A percentile compares a stretch with the other conserved stretches of the same genome.
Evolutionary conservation across 495 filamentous ascomycete species (phyloP).

Genomic region (Tricharina praecox): DNA sequence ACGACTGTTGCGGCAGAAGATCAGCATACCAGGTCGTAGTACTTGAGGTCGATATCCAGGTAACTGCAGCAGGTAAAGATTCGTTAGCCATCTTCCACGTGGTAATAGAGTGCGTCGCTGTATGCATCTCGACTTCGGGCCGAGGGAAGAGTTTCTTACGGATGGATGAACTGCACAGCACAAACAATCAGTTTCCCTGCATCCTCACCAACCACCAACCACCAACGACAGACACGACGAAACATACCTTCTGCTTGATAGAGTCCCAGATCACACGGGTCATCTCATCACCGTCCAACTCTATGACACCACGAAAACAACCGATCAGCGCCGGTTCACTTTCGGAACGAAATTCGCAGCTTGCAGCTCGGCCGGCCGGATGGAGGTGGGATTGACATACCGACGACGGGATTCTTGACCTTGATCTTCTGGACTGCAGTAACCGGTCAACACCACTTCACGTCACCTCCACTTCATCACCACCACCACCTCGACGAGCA

Average conservation of each 20-base stretch:
- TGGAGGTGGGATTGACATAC: slow-evolving; percentile 24
- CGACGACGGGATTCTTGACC: slow-evolving; percentile 90
- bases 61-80: slow-evolving; percentile 35
- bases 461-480: no score
- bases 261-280: slow-evolving; percentile 96
- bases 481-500: no score
- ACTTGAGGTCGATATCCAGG: slow-evolving; percentile 94
- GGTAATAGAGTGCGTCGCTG: no score
- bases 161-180: slow-evolving; percentile 61
- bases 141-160: slow-evolving; percentile 37
- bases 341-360: neutral
- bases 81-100: slow-evolving; percentile 2
- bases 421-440: slow-evolving; percentile 55
- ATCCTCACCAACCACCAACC: slow-evolving; percentile 3
- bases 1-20: neutral
- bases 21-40: slow-evolving; percentile 66
- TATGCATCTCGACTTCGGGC: neutral
- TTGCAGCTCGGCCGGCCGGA: neutral
- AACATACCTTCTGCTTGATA: slow-evolving; percentile 76
- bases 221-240: no score
- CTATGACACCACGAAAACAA: slow-evolving; percentile 29
- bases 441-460: neutral
- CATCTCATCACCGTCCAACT: slow-evolving; percentile 98
- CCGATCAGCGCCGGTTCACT: neutral
- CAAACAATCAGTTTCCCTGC: slow-evolving; percentile 16